These are phyloP conservation scores for Ophiostoma quercus DNA, from an alignment of 2,329 filamentous ascomycete genomes.

Conservation along the genomic window DNA sequence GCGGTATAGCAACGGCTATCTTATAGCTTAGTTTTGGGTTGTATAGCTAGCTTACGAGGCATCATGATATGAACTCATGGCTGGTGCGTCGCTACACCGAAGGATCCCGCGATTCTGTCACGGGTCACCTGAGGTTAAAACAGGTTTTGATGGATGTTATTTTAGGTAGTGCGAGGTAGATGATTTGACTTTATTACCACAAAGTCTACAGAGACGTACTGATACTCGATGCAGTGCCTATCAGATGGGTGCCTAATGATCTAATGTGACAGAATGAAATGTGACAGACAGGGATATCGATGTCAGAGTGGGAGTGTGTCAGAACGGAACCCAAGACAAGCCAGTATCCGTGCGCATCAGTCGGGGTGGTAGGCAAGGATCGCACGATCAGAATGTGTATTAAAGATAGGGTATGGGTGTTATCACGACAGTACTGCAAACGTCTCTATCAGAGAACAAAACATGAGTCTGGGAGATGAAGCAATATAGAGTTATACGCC, in stretches of 20 bases:
- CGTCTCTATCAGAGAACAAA: background rate
- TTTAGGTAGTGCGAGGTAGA: too few species aligned
- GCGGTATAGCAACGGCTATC: background rate
- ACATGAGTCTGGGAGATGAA: background rate
- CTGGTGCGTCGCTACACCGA: conserved; percentile 1
- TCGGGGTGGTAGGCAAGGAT: background rate
- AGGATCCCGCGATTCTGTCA: background rate
- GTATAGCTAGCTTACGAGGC: background rate
- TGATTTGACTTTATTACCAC: too few species aligned
- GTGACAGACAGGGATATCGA: background rate
- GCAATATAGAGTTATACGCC: background rate
- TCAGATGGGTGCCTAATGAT: conserved; percentile 5
- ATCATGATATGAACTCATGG: background rate
- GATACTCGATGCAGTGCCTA: background rate
- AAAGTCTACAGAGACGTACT: background rate
- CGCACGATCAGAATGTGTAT: background rate
- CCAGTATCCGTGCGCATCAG: background rate
- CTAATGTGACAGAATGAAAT: background rate
- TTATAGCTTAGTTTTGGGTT: background rate
- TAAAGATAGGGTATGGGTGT: background rate
- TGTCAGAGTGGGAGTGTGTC: background rate
- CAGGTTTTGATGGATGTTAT: background rate
- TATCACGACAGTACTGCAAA: background rate
- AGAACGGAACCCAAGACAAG: background rate
- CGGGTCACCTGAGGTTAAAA: background rate